These are phyloP conservation scores for Cutaneotrichosporon cavernicola DNA, from an alignment of 1,284 basidiomycete genomes.

Conservation along the genomic window DNA sequence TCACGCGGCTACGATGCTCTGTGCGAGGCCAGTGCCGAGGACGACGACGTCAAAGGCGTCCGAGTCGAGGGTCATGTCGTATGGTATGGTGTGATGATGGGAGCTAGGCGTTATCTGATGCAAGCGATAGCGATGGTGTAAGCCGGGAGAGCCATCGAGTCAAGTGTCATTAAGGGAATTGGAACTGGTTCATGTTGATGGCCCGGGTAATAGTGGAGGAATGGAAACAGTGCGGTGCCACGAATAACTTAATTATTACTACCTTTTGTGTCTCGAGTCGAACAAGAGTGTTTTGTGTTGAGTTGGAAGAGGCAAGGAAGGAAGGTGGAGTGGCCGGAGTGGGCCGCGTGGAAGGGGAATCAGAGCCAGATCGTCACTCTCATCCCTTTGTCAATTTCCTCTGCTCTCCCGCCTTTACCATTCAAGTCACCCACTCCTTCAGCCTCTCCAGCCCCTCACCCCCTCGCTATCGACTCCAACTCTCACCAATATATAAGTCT, in stretches of 20 bases:
- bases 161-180: not conserved
- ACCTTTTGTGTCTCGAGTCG: not conserved
- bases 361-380: not conserved
- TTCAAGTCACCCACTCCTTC: not conserved
- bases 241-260: not conserved
- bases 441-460: no score
- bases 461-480: slow-evolving; percentile 3
- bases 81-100: not conserved
- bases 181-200: no score
- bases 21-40: slow-evolving; percentile 79
- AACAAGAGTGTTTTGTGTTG: no score
- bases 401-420: not conserved
- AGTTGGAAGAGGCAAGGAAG: no score
- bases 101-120: not conserved
- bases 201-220: no score
- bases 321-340: not conserved
- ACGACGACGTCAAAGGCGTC: slow-evolving; percentile 73
- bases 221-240: no score
- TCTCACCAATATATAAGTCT: slow-evolving; percentile 6
- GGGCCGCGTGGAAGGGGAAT: not conserved
- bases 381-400: not conserved
- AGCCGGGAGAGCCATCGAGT: slow-evolving; percentile 13
- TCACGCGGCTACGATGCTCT: slow-evolving; percentile 87
- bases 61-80: slow-evolving; percentile 35
- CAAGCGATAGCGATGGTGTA: slow-evolving; percentile 21